Evolutionary conservation across 169 alveolate species (phyloP).

Genomic region (Plasmodium coatneyi): DNA sequence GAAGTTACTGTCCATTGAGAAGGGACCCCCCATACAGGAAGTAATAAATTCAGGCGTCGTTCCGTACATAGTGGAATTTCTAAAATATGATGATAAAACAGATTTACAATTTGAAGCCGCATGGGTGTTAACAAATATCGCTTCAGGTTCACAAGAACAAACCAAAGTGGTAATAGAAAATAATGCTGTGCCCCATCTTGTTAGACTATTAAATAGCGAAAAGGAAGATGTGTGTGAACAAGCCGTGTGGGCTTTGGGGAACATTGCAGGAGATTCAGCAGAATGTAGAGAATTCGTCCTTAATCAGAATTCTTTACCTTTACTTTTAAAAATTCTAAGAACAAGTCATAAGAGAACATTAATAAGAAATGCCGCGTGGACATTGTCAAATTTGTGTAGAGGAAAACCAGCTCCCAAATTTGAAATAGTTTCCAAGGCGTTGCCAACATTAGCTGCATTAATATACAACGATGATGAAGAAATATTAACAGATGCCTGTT

Average conservation of each 20-base stretch:
- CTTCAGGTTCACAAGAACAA: slow-evolving; percentile 96
- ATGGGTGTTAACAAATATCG: slow-evolving; percentile 97
- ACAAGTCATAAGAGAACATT: slow-evolving; percentile 91
- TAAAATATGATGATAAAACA: slow-evolving; percentile 90
- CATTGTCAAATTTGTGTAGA: slow-evolving; percentile 94
- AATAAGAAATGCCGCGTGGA: slow-evolving; percentile 97
- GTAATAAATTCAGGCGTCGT: slow-evolving; percentile 96
- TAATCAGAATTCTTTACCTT: slow-evolving; percentile 91
- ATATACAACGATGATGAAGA: slow-evolving; percentile 89
- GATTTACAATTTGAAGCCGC: slow-evolving; percentile 97
- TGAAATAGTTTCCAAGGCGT: slow-evolving; percentile 87
- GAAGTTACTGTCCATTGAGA: slow-evolving; percentile 92
- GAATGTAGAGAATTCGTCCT: slow-evolving; percentile 93
- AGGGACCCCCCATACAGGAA: slow-evolving; percentile 95
- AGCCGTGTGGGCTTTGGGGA: slow-evolving; percentile 98
- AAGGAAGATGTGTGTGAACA: slow-evolving; percentile 96
- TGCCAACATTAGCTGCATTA: slow-evolving; percentile 91
- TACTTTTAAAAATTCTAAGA: slow-evolving; percentile 84
- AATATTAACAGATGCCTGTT: slow-evolving; percentile 93
- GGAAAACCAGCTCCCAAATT: slow-evolving; percentile 95
- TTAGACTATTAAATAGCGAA: slow-evolving; percentile 90
- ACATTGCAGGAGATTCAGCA: slow-evolving; percentile 98
- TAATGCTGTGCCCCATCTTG: slow-evolving; percentile 89
- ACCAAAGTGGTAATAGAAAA: slow-evolving; percentile 91
- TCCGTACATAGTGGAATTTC: slow-evolving; percentile 93